Conservation (phyloP, 2,329 filamentous ascomycete genomes). For the Furcasterigmium furcatum region DNA sequence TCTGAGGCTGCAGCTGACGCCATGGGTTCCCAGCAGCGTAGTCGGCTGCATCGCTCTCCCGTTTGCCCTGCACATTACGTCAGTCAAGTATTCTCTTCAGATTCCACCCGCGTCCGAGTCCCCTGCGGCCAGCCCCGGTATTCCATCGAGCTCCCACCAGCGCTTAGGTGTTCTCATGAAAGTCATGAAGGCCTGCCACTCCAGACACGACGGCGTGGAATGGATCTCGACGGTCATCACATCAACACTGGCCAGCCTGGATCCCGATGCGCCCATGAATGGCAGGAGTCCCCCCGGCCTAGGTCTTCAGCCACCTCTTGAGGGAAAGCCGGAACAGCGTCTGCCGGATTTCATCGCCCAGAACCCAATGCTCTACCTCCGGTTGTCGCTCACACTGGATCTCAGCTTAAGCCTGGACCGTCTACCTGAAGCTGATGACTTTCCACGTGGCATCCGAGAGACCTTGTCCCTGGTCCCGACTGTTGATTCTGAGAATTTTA, state of each 20-base stretch:
- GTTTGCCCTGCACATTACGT: neutral
- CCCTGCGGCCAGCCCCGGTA: neutral
- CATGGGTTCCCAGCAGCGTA: neutral
- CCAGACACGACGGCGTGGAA: neutral
- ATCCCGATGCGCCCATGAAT: neutral
- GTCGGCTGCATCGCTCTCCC: neutral
- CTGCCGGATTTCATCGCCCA: neutral
- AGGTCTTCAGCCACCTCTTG: neutral
- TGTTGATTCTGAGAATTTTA: neutral
- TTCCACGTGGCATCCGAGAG: neutral
- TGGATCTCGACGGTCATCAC: neutral
- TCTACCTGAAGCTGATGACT: neutral
- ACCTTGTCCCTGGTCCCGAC: neutral
- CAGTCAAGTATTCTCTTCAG: neutral
- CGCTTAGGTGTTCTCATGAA: neutral
- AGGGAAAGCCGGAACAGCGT: neutral
- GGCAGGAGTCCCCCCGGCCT: neutral
- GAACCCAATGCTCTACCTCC: neutral
- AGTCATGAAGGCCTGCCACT: neutral
- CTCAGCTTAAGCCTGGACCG: neutral
- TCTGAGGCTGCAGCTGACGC: neutral
- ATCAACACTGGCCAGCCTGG: neutral
- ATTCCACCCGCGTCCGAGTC: neutral
- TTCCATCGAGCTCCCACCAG: neutral
- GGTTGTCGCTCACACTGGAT: neutral